Base-by-base conservation (phyloP, 805 yeast species). In the Saccharomyces mikatae region DNA sequence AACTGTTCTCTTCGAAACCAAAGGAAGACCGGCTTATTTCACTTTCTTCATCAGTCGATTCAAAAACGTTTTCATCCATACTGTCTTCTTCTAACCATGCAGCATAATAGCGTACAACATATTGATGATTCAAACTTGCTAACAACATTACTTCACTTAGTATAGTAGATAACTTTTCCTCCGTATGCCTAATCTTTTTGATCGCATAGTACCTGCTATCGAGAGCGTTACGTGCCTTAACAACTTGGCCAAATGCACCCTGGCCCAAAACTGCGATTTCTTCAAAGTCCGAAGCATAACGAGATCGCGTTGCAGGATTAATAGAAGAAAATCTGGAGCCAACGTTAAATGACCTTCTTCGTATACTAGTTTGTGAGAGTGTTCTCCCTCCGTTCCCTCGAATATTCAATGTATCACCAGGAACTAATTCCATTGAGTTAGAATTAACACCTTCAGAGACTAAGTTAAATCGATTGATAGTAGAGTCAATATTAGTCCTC, bases 231-330 rank as follows among this genome's bases (percentile, higher is more conserved):
- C 99, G 76, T 0, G 94, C 98, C 64, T 92, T 91, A n/a, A 94
- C 97, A 8, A 94, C 99, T 69, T 94, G 97, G 5, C 99, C 99
- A 71, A 87, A 94, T 0, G 96, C 99, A 44, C 99, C 99, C 61
- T 84, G 82, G 1, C 99, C 99, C 8, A 94, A 72, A 22, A 85
- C 81, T 0, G 92, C 94, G 47, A 89, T 87, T 66, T 94, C 99
- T 69, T 94, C 99, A 70, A 95, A 94, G 67, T 94, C 99, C 58
- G 91, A 82, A 3, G 84, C 87, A 66, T 92, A 94, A 58, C 99
- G 76, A 0, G 96, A 89, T 71, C 60, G 58, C 4, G 68, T 60
- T 4, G 63, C 53, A 2, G 65, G 56, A n/a, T 68, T 66, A 8
- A 64, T 54, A 24, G 74, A 66, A 13, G 73, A 68, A 46, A 67